phyloP scores from a whole-genome alignment of 2,329 filamentous ascomycete species.

The Aspergillus fumigatiaffinis region DNA sequence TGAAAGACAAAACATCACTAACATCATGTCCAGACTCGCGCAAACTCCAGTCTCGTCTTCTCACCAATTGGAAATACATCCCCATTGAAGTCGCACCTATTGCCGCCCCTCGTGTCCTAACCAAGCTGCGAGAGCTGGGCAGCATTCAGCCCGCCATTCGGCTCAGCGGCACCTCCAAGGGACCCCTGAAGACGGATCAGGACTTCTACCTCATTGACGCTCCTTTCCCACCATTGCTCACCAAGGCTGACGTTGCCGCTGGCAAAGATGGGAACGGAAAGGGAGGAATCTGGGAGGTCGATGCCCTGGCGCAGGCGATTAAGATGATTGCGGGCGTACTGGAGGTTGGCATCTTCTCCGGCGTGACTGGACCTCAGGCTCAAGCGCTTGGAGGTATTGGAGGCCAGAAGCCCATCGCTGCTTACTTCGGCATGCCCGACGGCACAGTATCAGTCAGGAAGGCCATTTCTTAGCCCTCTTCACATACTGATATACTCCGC shows the following conservation, averaged over 20 bases:
- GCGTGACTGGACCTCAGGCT: conserved; percentile 70
- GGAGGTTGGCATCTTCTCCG: conserved; percentile 87
- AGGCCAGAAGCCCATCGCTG: conserved; percentile 86
- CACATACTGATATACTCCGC: not conserved
- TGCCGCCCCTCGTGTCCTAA: conserved; percentile 71
- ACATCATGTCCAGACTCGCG: conserved; percentile 64
- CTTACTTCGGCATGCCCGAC: conserved; percentile 90
- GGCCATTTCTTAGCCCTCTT: conserved; percentile 24
- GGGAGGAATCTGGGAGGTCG: conserved; percentile 75
- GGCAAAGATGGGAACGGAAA: conserved; percentile 52
- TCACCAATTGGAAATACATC: conserved; percentile 73
- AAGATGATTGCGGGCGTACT: conserved; percentile 82
- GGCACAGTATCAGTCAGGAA: conserved; percentile 59
- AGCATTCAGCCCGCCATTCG: conserved; percentile 67
- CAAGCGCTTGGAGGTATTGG: conserved; percentile 59
- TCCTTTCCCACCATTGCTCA: conserved; percentile 71
- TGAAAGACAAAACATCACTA: not conserved
- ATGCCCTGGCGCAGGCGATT: conserved; percentile 67
- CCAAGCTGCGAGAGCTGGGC: conserved; percentile 68
- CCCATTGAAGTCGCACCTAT: conserved; percentile 92
- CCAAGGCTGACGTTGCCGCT: conserved; percentile 53
- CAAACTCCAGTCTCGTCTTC: conserved; percentile 75
- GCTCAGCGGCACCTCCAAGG: conserved; percentile 69
- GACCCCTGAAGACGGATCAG: conserved; percentile 80
- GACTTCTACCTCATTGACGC: conserved; percentile 89